Conservation (phyloP, 345 rosid species). For the Euphorbia lathyris region DNA sequence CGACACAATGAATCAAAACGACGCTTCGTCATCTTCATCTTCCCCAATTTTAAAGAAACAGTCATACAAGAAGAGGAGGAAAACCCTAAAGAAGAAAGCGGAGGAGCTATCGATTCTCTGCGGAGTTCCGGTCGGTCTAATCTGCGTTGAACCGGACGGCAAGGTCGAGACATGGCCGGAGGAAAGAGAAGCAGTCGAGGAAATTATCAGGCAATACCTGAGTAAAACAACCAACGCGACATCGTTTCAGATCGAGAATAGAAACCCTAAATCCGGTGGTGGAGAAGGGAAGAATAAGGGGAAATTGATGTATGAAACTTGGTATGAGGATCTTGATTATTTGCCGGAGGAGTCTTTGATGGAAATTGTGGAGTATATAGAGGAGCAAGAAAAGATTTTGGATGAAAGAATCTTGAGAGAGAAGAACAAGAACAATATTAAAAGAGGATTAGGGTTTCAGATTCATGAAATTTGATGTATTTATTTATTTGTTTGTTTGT, state of each 20-base stretch:
- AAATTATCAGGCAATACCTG: not conserved
- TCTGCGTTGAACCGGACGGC: slow-evolving; percentile 2
- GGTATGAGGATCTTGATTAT: slow-evolving; percentile 8
- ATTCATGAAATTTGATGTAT: too few relatives aligned
- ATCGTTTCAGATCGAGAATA: not conserved
- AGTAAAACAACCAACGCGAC: not conserved
- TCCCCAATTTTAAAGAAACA: not conserved
- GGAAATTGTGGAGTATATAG: not conserved
- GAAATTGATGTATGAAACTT: not conserved
- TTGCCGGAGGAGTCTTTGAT: not conserved
- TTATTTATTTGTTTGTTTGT: too few relatives aligned
- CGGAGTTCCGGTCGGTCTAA: slow-evolving; percentile 3
- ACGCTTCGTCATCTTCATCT: not conserved
- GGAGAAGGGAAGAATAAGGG: not conserved
- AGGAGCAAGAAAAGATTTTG: not conserved
- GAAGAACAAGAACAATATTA: not conserved
- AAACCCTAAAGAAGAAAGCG: slow-evolving; percentile 16
- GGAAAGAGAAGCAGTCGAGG: not conserved
- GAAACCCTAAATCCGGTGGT: not conserved
- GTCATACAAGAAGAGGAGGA: not conserved
- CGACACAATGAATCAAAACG: not conserved
- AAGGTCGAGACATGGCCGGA: slow-evolving; percentile 6
- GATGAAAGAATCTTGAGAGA: not conserved
- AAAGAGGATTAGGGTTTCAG: not conserved
- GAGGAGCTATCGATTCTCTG: slow-evolving; percentile 12